Base-by-base conservation (phyloP, 441 rosid species). In the Croton setiger region DNA sequence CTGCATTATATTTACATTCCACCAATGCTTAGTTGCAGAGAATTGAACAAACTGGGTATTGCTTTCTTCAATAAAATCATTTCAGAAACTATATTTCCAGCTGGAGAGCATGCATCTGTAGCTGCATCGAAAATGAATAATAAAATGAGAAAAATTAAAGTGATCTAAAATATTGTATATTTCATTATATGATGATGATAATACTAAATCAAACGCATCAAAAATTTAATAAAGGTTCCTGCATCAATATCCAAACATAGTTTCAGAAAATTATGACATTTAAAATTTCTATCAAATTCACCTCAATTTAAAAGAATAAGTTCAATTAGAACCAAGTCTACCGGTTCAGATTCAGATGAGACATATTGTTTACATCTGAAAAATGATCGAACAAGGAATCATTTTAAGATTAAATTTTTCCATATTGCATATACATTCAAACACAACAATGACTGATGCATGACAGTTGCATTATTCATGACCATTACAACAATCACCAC, bases 291-390 rank as follows among this genome's bases (percentile, higher is more conserved):
- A 48, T 52, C 37, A 15, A 18, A n/a, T n/a, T n/a, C n/a, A n/a
- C n/a, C n/a, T n/a, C n/a, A n/a, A n/a, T n/a, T n/a, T n/a, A n/a
- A n/a, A n/a, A n/a, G n/a, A n/a, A n/a, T 48, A n/a, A n/a, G n/a
- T n/a, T n/a, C n/a, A n/a, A n/a, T n/a, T n/a, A n/a, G n/a, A n/a
- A 11, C 35, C 47, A 8, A 21, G 31, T 49, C 56, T 7, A 64
- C 20, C 18, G 4, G 52, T n/a, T 48, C 52, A 48, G n/a, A n/a
- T n/a, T n/a, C n/a, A n/a, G 52, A 65, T 1, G 18, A 66, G 31
- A 23, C 37, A 8, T n/a, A 55, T 13, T 51, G 55, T n/a, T n/a
- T n/a, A 51, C 64, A 60, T 60, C 14, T 37, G 11, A 60, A 62
- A 41, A 62, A 62, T 43, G 52, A 7, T 4, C 51, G 3, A 3